Conservation (phyloP, 2,329 filamentous ascomycete species). For the Pyrenochaeta sp. region DNA sequence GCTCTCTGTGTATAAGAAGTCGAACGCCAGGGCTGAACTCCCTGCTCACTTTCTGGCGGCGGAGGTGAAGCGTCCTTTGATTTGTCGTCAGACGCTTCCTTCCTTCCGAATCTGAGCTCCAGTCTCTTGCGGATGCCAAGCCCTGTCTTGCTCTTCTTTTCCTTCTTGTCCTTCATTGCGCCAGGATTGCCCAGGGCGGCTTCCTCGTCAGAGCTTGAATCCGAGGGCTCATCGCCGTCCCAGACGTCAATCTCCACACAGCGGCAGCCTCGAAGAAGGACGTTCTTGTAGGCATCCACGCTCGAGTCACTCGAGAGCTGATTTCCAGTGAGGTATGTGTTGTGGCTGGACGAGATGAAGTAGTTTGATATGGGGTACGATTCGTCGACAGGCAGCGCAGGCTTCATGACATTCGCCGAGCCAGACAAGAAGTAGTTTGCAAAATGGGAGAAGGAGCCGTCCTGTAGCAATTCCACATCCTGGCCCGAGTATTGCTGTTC, state of each 20-base stretch:
- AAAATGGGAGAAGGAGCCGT: slow-evolving; percentile 44
- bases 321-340: slow-evolving; percentile 89
- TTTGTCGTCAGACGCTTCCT: slow-evolving; percentile 34
- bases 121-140: slow-evolving; percentile 47
- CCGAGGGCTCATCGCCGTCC: slow-evolving; percentile 70
- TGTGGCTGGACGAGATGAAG: slow-evolving; percentile 94
- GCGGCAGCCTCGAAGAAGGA: slow-evolving; percentile 78
- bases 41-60: slow-evolving; percentile 20
- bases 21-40: slow-evolving; percentile 43
- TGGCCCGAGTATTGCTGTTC: slow-evolving; percentile 36
- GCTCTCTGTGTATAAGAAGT: slow-evolving; percentile 40
- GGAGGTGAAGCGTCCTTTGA: slow-evolving; percentile 14
- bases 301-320: slow-evolving; percentile 82
- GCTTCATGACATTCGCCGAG: slow-evolving; percentile 56
- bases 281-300: slow-evolving; percentile 79
- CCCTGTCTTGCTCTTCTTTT: slow-evolving; percentile 40
- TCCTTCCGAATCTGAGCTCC: slow-evolving; percentile 41
- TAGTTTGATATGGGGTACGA: slow-evolving; percentile 82
- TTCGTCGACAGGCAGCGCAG: slow-evolving; percentile 61
- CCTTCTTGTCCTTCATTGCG: slow-evolving; percentile 29
- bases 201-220: slow-evolving; percentile 50
- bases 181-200: slow-evolving; percentile 27
- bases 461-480: slow-evolving; percentile 36
- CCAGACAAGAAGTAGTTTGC: slow-evolving; percentile 57
- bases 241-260: slow-evolving; percentile 97